Evolutionary conservation across 306 rosid genomes (phyloP), one percentile per base, ranked within the genome.

Genomic region (Inga laurina): DNA sequence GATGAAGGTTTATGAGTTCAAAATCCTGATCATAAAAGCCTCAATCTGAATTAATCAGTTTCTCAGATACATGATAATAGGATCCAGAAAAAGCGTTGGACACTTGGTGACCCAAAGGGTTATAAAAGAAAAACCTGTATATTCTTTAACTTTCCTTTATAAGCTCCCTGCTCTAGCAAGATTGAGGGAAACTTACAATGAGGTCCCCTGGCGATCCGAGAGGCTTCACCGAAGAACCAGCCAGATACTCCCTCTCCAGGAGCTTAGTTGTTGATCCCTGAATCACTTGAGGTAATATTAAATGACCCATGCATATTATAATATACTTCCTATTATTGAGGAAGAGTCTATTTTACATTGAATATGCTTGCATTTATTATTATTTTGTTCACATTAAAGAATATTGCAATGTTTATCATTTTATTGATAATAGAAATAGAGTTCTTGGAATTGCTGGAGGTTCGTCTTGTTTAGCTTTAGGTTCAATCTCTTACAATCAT

Each of bases 171-270:
- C 85, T 80, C 86, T 95, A 62, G 72, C 90, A 35, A 90, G 90
- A 82, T 85, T 95, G 86, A 43, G 87, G 61, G 93, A 89, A 84
- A 84, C 91, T 61, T 93, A 93, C 89, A 56, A 68, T 44, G 86
- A 84, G 54, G 72, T 84, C 75, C 90, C 92, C 27, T 27, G 15
- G 96, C 89, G 62, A 92, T 92, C 81, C 82, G 43, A 74, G 91
- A 92, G 76, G 94, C 98, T 66, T 81, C 68, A 73, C 97, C 94
- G 14, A 90, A 90, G 73, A 88, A 88, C 59, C 97, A 95, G 87
- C 97, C 94, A 22, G 96, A 95, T 77, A 82, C 87, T 72, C 37
- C 49, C 30, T 19, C 34, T 9, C 3, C 2, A 24, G 76, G 67
- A 70, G 83, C 18, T 49, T 71, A 83, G 84, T 54, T 81, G 66